phyloP scores from a whole-genome alignment of 2,329 filamentous ascomycete genomes.

The Penicillium janthinellum region DNA sequence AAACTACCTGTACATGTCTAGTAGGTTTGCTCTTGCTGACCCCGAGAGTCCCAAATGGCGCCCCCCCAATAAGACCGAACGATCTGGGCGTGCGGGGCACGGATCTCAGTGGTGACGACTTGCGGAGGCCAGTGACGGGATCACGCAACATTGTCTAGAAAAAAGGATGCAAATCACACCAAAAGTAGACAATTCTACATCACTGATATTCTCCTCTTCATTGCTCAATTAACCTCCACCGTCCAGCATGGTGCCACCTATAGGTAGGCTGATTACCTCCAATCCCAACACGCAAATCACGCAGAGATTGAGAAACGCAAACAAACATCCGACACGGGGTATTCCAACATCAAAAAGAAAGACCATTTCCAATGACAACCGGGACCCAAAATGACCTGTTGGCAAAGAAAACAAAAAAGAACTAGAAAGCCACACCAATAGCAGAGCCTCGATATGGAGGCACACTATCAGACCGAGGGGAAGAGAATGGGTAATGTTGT shows the following conservation, averaged over 20 bases:
- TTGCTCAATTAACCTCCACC: neutral
- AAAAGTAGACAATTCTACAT: neutral
- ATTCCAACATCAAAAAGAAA: neutral
- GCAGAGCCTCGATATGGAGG: conserved; percentile 26
- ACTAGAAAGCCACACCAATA: conserved; percentile 38
- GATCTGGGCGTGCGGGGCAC: too few species aligned
- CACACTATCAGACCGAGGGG: conserved; percentile 11
- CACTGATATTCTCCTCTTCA: neutral
- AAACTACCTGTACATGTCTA: too few species aligned
- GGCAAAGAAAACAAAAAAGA: neutral
- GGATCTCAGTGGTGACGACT: too few species aligned
- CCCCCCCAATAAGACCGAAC: too few species aligned
- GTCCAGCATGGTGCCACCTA: neutral
- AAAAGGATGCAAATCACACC: neutral
- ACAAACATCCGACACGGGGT: conserved; percentile 1
- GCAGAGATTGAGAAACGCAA: neutral
- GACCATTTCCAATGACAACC: neutral
- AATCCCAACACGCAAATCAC: neutral
- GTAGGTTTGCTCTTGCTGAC: too few species aligned
- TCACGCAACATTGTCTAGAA: neutral
- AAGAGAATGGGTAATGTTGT: conserved; percentile 15
- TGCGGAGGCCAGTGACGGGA: too few species aligned
- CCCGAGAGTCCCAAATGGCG: too few species aligned
- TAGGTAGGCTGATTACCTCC: neutral
- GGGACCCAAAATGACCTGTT: neutral